Conservation (phyloP, 2,329 filamentous ascomycete species). For the Sporothrix euskadiensis region DNA sequence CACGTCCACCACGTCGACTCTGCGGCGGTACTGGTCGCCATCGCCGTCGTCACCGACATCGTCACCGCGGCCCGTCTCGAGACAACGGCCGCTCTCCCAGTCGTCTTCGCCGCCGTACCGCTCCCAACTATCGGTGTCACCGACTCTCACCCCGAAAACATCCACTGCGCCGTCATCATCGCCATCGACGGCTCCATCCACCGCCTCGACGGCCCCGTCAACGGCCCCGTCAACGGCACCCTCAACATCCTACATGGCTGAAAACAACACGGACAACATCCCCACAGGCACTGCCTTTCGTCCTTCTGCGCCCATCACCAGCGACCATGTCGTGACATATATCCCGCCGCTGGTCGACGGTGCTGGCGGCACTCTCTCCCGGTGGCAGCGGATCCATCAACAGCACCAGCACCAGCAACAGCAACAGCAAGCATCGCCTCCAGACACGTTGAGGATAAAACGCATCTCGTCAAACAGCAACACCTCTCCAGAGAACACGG, state of each 20-base stretch:
- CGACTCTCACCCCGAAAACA: slow-evolving; percentile 4
- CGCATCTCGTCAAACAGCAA: neutral
- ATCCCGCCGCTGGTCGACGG: slow-evolving; percentile 43
- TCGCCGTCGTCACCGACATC: slow-evolving; percentile 22
- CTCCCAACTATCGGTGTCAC: neutral
- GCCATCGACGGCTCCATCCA: neutral
- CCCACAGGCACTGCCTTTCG: neutral
- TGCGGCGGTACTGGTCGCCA: slow-evolving; percentile 31
- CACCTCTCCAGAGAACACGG: neutral
- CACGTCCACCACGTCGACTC: slow-evolving; percentile 22
- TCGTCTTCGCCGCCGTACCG: slow-evolving; percentile 14
- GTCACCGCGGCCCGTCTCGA: neutral
- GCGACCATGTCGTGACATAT: slow-evolving; percentile 36
- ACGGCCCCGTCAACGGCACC: neutral
- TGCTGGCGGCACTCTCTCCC: slow-evolving; percentile 38
- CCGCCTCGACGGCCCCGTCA: neutral
- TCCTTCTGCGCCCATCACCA: slow-evolving; percentile 18
- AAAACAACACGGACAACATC: neutral
- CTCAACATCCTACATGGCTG: neutral
- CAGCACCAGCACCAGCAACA: neutral
- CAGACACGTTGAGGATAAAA: slow-evolving; percentile 28
- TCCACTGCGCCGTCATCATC: neutral
- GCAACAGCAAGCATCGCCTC: neutral
- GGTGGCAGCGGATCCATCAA: slow-evolving; percentile 33
- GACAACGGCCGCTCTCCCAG: neutral